Conservation (phyloP, 2,329 filamentous ascomycete species). For the Diaporthe sp. region DNA sequence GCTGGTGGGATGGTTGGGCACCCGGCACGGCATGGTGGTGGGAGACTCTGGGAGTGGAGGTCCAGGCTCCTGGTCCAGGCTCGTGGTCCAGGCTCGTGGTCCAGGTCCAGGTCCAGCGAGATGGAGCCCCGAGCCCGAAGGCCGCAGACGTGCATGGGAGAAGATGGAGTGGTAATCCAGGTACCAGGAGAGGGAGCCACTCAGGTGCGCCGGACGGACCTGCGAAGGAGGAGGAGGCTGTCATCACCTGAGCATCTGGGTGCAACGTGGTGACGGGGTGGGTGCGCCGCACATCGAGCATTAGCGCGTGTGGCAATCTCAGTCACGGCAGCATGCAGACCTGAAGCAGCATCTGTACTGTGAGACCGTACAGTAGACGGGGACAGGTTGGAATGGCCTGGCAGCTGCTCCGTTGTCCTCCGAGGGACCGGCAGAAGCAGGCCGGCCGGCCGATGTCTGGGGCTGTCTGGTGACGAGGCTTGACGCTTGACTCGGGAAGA, state of each 20-base stretch:
- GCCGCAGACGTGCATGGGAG: not conserved
- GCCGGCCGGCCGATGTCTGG: not conserved
- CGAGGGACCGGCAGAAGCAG: not conserved
- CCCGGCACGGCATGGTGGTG: not conserved
- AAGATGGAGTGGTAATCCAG: constrained; percentile 33
- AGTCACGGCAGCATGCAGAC: constrained; percentile 25
- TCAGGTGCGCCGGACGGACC: not conserved
- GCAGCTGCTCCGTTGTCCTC: not conserved
- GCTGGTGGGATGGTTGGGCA: not conserved
- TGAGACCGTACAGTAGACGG: not conserved
- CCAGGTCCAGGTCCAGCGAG: constrained; percentile 1
- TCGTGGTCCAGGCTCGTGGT: not conserved
- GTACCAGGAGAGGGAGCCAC: constrained; percentile 26
- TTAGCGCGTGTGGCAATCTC: constrained; percentile 5
- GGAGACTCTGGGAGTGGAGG: not conserved
- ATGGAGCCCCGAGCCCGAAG: not conserved
- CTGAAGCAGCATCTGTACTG: constrained; percentile 2
- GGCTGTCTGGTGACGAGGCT: constrained; percentile 3
- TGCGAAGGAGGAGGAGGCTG: not conserved
- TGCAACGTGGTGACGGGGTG: constrained; percentile 32
- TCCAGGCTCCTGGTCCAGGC: not conserved
- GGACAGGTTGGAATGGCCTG: constrained; percentile 4
- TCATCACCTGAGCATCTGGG: constrained; percentile 10
- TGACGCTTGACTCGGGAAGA: constrained; percentile 9
- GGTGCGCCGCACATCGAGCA: constrained; percentile 22